Conservation (phyloP, 139 green algal species). For the Ostreobium quekettii region DNA sequence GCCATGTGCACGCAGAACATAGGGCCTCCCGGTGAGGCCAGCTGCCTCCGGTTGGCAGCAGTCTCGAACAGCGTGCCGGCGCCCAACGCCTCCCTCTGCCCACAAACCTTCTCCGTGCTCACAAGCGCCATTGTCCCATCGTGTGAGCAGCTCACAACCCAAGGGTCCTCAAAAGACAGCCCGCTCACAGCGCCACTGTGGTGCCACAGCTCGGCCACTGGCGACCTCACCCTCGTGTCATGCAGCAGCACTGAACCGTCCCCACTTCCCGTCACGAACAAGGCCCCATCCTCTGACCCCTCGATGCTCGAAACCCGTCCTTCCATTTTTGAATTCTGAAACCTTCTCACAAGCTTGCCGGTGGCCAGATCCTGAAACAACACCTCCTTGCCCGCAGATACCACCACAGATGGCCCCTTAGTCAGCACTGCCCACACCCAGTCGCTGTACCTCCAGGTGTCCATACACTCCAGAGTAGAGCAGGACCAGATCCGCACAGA, state of each 20-base stretch:
- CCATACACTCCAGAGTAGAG: background rate
- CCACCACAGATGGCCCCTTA: conserved; percentile 31
- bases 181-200: background rate
- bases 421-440: conserved; percentile 48
- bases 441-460: conserved; percentile 36
- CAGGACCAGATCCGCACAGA: conserved; percentile 42
- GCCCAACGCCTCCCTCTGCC: no score
- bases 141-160: background rate
- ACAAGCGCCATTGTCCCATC: conserved; percentile 1
- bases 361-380: conserved; percentile 4
- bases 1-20: conserved; percentile 12
- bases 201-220: background rate
- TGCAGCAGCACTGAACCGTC: conserved; percentile 21
- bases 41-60: background rate
- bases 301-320: background rate
- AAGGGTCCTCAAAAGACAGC: conserved; percentile 13
- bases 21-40: background rate
- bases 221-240: conserved; percentile 12
- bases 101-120: background rate
- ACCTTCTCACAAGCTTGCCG: background rate
- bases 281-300: background rate
- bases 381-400: conserved; percentile 32
- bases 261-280: background rate
- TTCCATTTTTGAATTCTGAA: background rate
- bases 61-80: background rate